Base-by-base conservation (phyloP, 129 eudicot species). In the Flaveria sonorensis region DNA sequence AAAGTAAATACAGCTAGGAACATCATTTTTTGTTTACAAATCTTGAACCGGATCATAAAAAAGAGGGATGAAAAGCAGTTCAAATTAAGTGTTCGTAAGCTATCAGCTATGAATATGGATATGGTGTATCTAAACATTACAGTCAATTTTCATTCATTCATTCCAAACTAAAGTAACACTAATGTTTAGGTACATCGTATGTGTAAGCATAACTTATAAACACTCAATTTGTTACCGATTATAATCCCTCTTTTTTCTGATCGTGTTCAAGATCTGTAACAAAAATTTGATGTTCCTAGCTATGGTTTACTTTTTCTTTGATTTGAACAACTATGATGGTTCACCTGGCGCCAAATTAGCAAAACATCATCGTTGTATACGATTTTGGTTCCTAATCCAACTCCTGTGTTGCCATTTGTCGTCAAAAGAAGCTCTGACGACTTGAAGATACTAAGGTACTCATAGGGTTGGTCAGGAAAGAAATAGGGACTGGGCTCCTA, bases 361-460 rank as follows among this genome's bases (percentile, higher is more conserved):
- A 90, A 10, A 92, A 90, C 90, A 72, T 92, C 78, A 81, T 94
- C 40, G 84, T 89, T 42, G 89, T 87, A 0, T 87, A 87, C 95
- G 87, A 86, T 83, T 71, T 81, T 83, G 79, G 70, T 0, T 72
- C 76, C 12, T 65, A 81, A 69, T 72, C 77, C n/a, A 69, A 28
- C 56, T 84, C 32, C 2, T 39, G 70, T 15, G 72, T 71, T 8
- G 40, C 82, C 18, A 75, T 52, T 43, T 45, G 79, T 83, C 78
- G 84, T 24, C 88, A 85, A 69, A 93, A 87, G 81, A 93, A 90
- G 84, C 97, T 93, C 78, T 89, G 88, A 12, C 81, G 98, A 52
- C 92, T 93, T 67, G 40, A 36, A 5, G 40, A 6, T 36, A 36
- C 7, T 36, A 36, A 36, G 40, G 40, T 36, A 0, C 40, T 36